phyloP scores from a whole-genome alignment of 169 alveolate species.

The Amoebophrya sp. region DNA sequence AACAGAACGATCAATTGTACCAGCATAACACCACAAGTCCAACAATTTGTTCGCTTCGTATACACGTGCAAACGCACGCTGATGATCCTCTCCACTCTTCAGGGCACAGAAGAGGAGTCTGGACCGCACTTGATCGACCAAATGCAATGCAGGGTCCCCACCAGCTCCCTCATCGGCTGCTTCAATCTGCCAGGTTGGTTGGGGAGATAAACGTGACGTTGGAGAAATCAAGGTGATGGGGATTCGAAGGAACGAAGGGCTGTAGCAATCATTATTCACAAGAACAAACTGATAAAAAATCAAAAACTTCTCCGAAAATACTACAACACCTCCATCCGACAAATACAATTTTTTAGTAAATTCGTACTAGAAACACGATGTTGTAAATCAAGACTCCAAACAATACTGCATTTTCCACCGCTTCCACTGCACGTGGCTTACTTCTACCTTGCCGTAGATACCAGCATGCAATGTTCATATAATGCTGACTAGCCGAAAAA shows the following conservation, averaged over 20 bases:
- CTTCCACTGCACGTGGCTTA: neutral
- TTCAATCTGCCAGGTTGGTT: no score
- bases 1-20: no score
- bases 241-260: no score
- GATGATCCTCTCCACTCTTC: neutral
- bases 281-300: no score
- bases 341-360: neutral
- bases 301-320: no score
- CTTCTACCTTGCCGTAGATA: neutral
- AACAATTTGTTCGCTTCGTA: neutral
- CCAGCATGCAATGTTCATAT: neutral
- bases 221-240: no score
- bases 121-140: neutral
- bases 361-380: neutral
- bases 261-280: no score
- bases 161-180: neutral
- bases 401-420: neutral
- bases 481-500: neutral
- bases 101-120: neutral
- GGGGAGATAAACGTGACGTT: no score
- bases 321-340: no score
- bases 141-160: neutral
- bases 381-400: neutral
- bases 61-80: neutral
- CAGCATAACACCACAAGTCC: neutral